Conservation (phyloP, 176 grass and related monocot genomes). For the Oryza rufipogon region DNA sequence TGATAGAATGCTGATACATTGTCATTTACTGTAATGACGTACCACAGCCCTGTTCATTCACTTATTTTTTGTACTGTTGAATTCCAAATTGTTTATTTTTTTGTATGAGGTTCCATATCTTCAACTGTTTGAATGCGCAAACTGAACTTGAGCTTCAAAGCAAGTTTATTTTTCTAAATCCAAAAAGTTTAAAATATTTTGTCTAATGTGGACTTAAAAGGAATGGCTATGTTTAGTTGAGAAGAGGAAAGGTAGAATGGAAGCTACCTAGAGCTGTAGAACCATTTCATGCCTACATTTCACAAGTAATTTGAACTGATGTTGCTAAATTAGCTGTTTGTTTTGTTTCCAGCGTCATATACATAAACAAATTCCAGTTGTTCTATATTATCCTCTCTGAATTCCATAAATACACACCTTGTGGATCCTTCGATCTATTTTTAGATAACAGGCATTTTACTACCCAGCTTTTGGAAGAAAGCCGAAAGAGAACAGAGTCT, state of each 20-base stretch:
- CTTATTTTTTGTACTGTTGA: neutral
- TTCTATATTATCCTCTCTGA: neutral
- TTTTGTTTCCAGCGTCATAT: slow-evolving; percentile 24
- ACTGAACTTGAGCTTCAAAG: slow-evolving; percentile 11
- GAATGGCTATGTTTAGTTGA: neutral
- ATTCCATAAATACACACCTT: neutral
- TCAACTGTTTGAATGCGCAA: neutral
- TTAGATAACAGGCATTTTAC: too few species aligned
- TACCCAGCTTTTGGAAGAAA: too few species aligned
- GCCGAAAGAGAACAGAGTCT: neutral
- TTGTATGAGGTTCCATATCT: neutral
- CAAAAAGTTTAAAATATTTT: slow-evolving; percentile 20
- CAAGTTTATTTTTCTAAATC: neutral
- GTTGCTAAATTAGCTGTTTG: slow-evolving; percentile 4
- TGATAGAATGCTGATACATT: slow-evolving; percentile 14
- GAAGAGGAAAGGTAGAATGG: slow-evolving; percentile 21
- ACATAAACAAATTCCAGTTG: neutral
- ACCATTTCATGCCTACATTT: neutral
- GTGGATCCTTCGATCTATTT: neutral
- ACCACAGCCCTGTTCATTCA: neutral
- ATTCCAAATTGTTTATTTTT: neutral
- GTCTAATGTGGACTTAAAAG: neutral
- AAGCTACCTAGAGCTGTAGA: slow-evolving; percentile 10
- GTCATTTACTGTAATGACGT: neutral
- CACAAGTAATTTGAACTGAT: neutral